Base-by-base conservation (phyloP, 192 early-diverging fungal species). In the Umbelopsis isabellina region DNA sequence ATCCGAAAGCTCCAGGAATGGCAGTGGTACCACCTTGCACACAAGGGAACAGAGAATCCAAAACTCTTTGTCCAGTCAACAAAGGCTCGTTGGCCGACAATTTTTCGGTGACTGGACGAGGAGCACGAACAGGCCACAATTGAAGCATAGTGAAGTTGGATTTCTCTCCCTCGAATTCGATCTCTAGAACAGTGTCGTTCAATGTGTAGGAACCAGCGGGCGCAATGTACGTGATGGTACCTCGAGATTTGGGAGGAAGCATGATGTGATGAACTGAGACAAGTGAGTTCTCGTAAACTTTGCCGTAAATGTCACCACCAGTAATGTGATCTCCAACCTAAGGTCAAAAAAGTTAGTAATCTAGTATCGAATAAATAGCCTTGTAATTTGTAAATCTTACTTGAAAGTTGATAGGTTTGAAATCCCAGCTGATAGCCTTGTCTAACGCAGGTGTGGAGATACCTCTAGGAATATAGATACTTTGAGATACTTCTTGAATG, bases 1-100 rank as follows among this genome's bases (percentile, higher is more conserved):
- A 99, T 51, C 98, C 98, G 75, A 99, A 99, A 67, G 98, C 98
- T 64, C 98, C 98, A 16, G 98, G 98, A 83, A 99, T 99, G 47
- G 97, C 97, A 10, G 97, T 98, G 27, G 98, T 99, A 66, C 98
- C 98, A 74, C 98, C 98, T 80, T 98, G 96, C 2, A 98, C 96
- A 82, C 98, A 98, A 86, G 98, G 98, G 88, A 99, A 99, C 45
- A 99, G 90, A 30, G 97, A 93, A 69, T 99, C 98, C 74, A 99
- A 88, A 30, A 99, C 97, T 78, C 98, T 93, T 85, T 99, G 98
- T 49, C 98, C 98, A 65, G 96, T 99, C 69, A 98, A 85, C 53
- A 99, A 84, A 46, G 98, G 98, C 81, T 95, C 87, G 79, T 98
- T 94, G 6, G 94, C 98, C 33, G 95, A 87, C 25, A 99, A 82